phyloP scores from a whole-genome alignment of 2,329 filamentous ascomycete species.

The Zymoseptoria crescenta region DNA sequence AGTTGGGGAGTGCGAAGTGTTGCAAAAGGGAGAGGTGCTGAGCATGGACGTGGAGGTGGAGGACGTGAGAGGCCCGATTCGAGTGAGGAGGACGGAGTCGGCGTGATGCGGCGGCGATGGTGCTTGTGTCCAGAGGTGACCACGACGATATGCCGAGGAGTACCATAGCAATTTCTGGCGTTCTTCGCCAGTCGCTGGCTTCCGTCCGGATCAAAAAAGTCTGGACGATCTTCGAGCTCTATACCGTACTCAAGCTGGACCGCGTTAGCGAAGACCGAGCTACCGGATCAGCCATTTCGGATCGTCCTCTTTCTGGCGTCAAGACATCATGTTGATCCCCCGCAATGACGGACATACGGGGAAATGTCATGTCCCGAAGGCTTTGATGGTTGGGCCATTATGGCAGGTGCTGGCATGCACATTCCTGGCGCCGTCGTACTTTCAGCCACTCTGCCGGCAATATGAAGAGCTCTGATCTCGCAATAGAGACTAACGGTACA shows the following conservation, averaged over 20 bases:
- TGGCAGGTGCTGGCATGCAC: background rate
- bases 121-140: background rate
- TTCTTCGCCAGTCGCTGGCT: background rate
- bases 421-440: too few species aligned
- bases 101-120: background rate
- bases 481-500: background rate
- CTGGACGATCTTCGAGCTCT: background rate
- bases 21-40: conserved; percentile 42
- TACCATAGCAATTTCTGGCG: too few species aligned
- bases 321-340: background rate
- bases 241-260: background rate
- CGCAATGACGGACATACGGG: background rate
- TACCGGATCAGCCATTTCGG: background rate
- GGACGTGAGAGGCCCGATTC: conserved; percentile 41
- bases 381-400: background rate
- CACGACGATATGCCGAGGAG: too few species aligned
- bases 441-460: background rate
- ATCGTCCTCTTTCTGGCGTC: background rate
- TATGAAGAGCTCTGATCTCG: background rate
- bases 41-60: conserved; percentile 24
- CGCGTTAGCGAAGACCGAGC: background rate
- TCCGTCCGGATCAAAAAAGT: background rate
- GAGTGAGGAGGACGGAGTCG: conserved; percentile 29
- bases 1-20: conserved; percentile 38
- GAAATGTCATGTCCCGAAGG: background rate